These are phyloP conservation scores for Kwoniella shandongensis DNA, from an alignment of 768 basidiomycete genomes.

Conservation along the genomic window DNA sequence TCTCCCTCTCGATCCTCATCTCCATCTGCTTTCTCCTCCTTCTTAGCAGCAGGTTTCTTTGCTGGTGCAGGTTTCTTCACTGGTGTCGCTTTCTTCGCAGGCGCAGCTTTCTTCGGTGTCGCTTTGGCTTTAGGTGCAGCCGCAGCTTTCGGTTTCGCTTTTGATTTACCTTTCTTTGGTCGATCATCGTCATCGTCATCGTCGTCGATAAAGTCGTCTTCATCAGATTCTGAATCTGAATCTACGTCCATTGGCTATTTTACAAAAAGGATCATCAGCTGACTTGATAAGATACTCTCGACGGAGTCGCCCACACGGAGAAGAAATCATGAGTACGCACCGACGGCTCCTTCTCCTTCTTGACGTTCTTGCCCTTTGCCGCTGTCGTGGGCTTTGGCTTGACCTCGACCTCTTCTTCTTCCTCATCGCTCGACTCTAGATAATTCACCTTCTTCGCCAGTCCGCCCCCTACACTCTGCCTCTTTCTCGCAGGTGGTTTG, in stretches of 20 bases:
- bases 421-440: slow-evolving; percentile 14
- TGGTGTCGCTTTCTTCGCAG: slow-evolving; percentile 19
- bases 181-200: slow-evolving; percentile 35
- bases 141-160: slow-evolving; percentile 29
- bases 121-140: too few relatives aligned
- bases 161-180: slow-evolving; percentile 29
- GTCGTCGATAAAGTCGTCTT: slow-evolving; percentile 33
- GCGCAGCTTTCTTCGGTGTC: slow-evolving; percentile 5
- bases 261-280: slow-evolving; percentile 11
- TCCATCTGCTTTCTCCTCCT: slow-evolving; percentile 11
- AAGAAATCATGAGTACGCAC: slow-evolving; percentile 12
- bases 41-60: slow-evolving; percentile 19
- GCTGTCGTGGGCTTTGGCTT: slow-evolving; percentile 22
- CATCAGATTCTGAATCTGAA: slow-evolving; percentile 21
- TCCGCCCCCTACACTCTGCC: slow-evolving; percentile 18
- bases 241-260: slow-evolving; percentile 42
- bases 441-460: slow-evolving; percentile 11
- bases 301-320: background rate
- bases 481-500: slow-evolving; percentile 37
- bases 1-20: slow-evolving; percentile 23
- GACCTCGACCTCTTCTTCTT: slow-evolving; percentile 26
- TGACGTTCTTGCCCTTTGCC: slow-evolving; percentile 10
- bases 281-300: background rate
- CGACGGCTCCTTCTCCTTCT: slow-evolving; percentile 23
- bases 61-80: slow-evolving; percentile 28